A percentile compares a stretch with the other conserved stretches of the same genome.
Conservation (phyloP, 192 early-diverging fungal genomes). For the Helicostylum pulchrum region DNA sequence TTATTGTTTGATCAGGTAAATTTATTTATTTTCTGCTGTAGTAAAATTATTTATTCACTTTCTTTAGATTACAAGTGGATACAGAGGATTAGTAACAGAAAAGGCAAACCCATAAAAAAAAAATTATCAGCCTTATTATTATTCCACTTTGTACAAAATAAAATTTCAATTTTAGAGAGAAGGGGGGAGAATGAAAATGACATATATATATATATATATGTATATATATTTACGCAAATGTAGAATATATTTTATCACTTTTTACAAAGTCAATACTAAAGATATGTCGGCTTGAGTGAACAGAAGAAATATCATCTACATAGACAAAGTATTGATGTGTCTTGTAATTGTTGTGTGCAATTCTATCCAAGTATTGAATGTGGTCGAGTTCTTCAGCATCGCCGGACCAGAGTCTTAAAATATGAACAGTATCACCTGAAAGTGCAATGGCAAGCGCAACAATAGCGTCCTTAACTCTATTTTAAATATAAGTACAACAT, state of each 20-base stretch:
- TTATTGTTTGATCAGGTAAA: too few relatives aligned
- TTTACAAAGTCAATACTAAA: constrained; percentile 1
- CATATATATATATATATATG: too few relatives aligned
- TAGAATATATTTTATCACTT: background rate
- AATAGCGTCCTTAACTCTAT: background rate
- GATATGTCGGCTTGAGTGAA: background rate
- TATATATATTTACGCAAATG: too few relatives aligned
- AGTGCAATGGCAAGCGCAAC: background rate
- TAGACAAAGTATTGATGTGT: background rate
- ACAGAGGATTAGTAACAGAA: too few relatives aligned
- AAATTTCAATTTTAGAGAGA: too few relatives aligned
- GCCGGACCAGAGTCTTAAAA: background rate
- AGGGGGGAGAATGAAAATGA: too few relatives aligned
- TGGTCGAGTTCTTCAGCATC: background rate
- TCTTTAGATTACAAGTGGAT: too few relatives aligned
- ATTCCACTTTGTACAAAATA: too few relatives aligned
- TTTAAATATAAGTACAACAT: background rate
- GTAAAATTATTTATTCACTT: too few relatives aligned
- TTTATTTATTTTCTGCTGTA: too few relatives aligned
- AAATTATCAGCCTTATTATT: too few relatives aligned
- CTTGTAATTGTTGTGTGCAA: background rate
- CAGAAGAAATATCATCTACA: constrained; percentile 3
- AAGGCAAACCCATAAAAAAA: too few relatives aligned
- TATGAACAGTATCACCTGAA: background rate
- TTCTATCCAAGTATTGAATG: background rate